phyloP scores from a whole-genome alignment of 306 rosid species.

The Cucumis sativus region DNA sequence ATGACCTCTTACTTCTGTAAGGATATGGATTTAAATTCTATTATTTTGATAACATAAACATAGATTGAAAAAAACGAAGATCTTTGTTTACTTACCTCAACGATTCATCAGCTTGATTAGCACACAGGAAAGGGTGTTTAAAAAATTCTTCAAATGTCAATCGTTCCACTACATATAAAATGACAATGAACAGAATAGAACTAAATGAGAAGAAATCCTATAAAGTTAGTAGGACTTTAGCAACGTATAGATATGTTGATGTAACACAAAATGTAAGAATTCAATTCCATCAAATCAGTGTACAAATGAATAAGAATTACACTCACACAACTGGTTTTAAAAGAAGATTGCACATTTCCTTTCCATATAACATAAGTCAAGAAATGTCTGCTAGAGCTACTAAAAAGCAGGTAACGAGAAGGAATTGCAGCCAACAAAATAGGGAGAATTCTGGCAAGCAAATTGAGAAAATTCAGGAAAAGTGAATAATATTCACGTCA shows the following conservation, averaged over 20 bases:
- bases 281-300: background rate
- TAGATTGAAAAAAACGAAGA: conserved; percentile 6
- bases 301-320: background rate
- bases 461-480: background rate
- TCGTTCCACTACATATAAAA: conserved; percentile 71
- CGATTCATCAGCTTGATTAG: conserved; percentile 36
- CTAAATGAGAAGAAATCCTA: conserved; percentile 1
- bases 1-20: conserved; percentile 44
- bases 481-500: background rate
- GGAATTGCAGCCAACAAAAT: background rate
- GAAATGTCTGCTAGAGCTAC: background rate
- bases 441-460: background rate
- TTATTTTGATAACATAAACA: conserved; percentile 14
- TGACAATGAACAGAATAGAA: conserved; percentile 3
- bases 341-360: background rate
- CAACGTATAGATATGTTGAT: background rate
- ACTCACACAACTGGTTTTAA: background rate
- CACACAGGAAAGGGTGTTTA: conserved; percentile 63
- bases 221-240: conserved; percentile 5
- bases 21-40: conserved; percentile 7
- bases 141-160: conserved; percentile 90
- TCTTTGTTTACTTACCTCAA: conserved; percentile 36
- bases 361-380: background rate
- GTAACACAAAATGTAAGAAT: background rate
- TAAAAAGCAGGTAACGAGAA: background rate